Base-by-base conservation (phyloP, 139 green algal genomes). In the Chlorella vulgaris region DNA sequence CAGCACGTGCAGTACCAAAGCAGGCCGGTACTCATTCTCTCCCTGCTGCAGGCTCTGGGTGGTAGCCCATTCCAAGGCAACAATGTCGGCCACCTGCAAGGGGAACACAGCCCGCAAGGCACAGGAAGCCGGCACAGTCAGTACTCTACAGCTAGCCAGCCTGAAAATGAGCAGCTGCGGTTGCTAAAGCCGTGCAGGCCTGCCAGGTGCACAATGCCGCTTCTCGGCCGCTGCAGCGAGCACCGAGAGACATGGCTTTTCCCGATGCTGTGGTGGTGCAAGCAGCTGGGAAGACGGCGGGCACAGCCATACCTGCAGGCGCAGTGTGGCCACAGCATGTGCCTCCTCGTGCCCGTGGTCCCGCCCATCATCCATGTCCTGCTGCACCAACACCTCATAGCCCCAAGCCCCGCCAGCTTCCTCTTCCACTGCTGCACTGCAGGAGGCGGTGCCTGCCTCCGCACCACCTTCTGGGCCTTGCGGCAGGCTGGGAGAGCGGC, bases 1-100 rank as follows among this genome's bases (percentile, higher is more conserved):
- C 50, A 62, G 38, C 19, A 78, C 50, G 50, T 78, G 71, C 50
- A 78, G 50, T 24, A 78, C 71, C 50, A 78, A 47, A 24, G 71
- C 71, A 13, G 71, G 71, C 5, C 33, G 50, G 71, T 78, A 78
- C 50, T 78, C 71, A 24, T 78, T 78, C 10, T 78, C 71, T 5
- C 50, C 71, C 35, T 78, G 71, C 3, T 43, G 8, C 50, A 78
- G 71, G 51, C 71, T 67, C 51, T 78, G 71, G 2, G 50, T 66
- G 5, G 71, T 78, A 47, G 66, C 71, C 71, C 71, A 78, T 7
- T 78, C 71, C 6, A 78, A 22, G 21, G 33, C 71, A 47, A 67
- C 71, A 51, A 78, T 67, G 71, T 78, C 71, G 7, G 33, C 24
- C 4, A 78, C 51, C 71, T 78, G 71, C 55, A 65, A 65, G 22